Conservation (phyloP, 345 rosid genomes). For the Salix caprea region DNA sequence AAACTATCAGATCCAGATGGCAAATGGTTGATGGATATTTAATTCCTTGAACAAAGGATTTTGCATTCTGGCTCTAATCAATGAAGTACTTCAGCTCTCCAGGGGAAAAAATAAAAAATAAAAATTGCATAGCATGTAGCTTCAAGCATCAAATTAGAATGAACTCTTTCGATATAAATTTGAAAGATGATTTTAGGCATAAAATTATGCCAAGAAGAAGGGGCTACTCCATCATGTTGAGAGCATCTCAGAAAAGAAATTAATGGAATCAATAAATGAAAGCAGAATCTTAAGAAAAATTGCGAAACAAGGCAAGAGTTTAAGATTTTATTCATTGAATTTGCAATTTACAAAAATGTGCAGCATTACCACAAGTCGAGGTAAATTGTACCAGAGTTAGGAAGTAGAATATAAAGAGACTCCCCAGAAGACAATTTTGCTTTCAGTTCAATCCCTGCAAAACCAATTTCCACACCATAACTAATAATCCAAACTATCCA, state of each 20-base stretch:
- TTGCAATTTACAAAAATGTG: conserved; percentile 20
- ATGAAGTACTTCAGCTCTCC: too few species aligned
- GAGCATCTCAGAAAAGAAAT: neutral
- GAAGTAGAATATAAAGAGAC: conserved; percentile 8
- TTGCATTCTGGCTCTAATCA: neutral
- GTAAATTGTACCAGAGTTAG: conserved; percentile 14
- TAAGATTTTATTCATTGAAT: conserved; percentile 15
- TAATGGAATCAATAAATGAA: neutral
- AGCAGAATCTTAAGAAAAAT: conserved; percentile 1
- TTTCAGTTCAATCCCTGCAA: conserved; percentile 12
- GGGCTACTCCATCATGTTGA: neutral
- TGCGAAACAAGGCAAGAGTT: neutral
- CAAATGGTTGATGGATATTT: too few species aligned
- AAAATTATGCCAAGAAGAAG: neutral
- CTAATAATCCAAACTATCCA: neutral
- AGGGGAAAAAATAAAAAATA: too few species aligned
- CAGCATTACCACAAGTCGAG: conserved; percentile 17
- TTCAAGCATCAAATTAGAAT: neutral
- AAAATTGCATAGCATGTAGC: neutral
- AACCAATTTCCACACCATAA: neutral
- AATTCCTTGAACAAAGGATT: neutral
- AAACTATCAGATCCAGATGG: neutral
- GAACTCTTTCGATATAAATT: neutral
- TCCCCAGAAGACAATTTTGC: neutral
- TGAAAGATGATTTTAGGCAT: neutral